Evolutionary conservation across 2,329 filamentous ascomycete genomes (phyloP).

Genomic region (Stemphylium beticola): DNA sequence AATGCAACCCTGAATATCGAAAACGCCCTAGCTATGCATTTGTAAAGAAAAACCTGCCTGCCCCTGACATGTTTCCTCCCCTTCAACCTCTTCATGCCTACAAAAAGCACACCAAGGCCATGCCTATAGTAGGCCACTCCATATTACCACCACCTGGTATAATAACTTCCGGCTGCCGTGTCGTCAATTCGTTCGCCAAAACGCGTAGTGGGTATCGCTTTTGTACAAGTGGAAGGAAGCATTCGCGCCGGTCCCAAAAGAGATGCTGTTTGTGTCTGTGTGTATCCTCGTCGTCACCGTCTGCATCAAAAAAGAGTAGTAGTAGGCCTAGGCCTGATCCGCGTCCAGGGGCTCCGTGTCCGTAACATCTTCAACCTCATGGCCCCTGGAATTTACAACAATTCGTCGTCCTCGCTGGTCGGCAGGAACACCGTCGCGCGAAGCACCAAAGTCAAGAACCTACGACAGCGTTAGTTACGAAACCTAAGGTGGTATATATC

Average conservation of each 20-base stretch:
- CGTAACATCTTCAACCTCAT: slow-evolving; percentile 45
- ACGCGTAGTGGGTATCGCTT: slow-evolving; percentile 41
- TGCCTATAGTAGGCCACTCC: slow-evolving; percentile 1
- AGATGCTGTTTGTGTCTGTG: slow-evolving; percentile 4
- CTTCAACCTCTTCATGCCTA: slow-evolving; percentile 14
- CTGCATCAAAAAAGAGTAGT: background rate
- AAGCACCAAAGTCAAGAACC: slow-evolving; percentile 97
- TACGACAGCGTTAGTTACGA: slow-evolving; percentile 52
- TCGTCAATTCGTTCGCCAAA: slow-evolving; percentile 23
- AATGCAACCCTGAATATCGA: slow-evolving; percentile 11
- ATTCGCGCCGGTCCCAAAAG: slow-evolving; percentile 24
- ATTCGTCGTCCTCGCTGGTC: slow-evolving; percentile 81
- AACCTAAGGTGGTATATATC: no score
- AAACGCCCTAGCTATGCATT: slow-evolving; percentile 39
- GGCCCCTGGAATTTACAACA: slow-evolving; percentile 54
- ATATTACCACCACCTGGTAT: slow-evolving; percentile 9
- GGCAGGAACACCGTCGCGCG: slow-evolving; percentile 81
- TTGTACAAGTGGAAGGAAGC: slow-evolving; percentile 30
- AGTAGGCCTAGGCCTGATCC: slow-evolving; percentile 27
- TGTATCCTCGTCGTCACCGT: background rate
- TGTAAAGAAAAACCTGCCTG: slow-evolving; percentile 8
- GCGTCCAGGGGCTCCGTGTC: slow-evolving; percentile 41
- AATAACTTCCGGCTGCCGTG: slow-evolving; percentile 9
- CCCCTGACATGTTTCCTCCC: slow-evolving; percentile 18
- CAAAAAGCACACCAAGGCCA: background rate